A percentile compares a stretch with the other conserved stretches of the same genome.
phyloP scores from a whole-genome alignment of 179 eudicot species.

The Silene vulgaris region DNA sequence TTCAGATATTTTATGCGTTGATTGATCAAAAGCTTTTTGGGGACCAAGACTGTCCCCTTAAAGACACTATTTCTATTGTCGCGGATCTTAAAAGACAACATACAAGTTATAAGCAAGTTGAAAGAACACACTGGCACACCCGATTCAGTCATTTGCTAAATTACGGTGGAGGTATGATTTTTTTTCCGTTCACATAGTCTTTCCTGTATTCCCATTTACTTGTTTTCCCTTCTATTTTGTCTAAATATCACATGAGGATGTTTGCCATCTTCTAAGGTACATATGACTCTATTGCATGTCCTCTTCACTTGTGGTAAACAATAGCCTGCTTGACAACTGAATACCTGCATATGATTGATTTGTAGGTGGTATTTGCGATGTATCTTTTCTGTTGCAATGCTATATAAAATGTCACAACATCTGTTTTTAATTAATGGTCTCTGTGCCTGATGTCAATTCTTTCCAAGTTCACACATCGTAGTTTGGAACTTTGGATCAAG shows the following conservation, averaged over 20 bases:
- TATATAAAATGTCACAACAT: no score
- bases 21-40: slow-evolving; percentile 80
- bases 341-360: no score
- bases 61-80: slow-evolving; percentile 56
- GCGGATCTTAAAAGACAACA: slow-evolving; percentile 60
- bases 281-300: no score
- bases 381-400: no score
- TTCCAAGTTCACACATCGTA: neutral
- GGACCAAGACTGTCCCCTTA: slow-evolving; percentile 42
- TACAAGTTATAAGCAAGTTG: slow-evolving; percentile 84
- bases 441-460: no score
- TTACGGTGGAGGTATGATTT: slow-evolving; percentile 79
- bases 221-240: neutral
- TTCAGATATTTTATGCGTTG: slow-evolving; percentile 71
- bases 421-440: no score
- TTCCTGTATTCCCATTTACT: neutral
- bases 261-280: neutral
- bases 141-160: slow-evolving; percentile 83
- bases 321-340: no score
- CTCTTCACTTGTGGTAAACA: no score
- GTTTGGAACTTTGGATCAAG: neutral
- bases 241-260: neutral
- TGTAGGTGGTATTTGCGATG: no score
- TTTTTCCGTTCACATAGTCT: neutral
- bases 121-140: slow-evolving; percentile 90